Evolutionary conservation across 768 basidiomycete species (phyloP), one percentile per base, ranked within the genome.

Genomic region (Kwoniella mangroviensis): DNA sequence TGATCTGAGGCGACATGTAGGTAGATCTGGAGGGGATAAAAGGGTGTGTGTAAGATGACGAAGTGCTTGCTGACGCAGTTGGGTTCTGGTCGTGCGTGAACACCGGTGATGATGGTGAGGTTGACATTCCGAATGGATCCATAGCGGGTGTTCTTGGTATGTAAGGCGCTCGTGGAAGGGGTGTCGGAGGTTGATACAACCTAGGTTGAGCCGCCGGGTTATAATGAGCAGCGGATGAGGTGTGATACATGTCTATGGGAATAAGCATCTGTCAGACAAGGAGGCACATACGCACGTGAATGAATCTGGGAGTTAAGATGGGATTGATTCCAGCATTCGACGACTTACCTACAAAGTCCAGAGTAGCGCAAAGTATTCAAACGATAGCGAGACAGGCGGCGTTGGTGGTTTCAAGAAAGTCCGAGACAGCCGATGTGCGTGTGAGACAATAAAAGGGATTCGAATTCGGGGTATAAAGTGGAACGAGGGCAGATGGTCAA

Each of bases 41-140:
- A 19, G 69, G 57, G 13, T 63, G 57, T 2, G 70, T 60, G 49
- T 69, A 73, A 2, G 74, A 65, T 4, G 72, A 73, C 21, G 76
- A 77, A 15, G 71, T 67, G 12, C 45, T 53, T 28, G 62, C 45
- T 49, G 62, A 63, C 24, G 55, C 17, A 19, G 17, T 41, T n/a
- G 58, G 41, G 49, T 72, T 74, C 41, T 72, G 72, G 19, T 57
- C 69, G 42, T 69, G 45, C 15, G 63, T 24, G 2, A 69, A 68
- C 40, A 63, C 41, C 24, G 62, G 62, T 21, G 62, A 58, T 45
- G 65, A 68, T 42, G 70, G 62, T 10, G 70, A 71, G n/a, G 65
- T 63, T 19, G 53, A 59, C 53, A 70, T 58, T 17, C 67, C 71
- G 41, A 69, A 69, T 3, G 68, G 41, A 54, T 67, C 61, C 66